A percentile compares a stretch with the other conserved stretches of the same genome.
These are phyloP conservation scores for Hymenoscyphus fraxineus DNA, from an alignment of 2,329 filamentous ascomycete species.

Conservation along the genomic window DNA sequence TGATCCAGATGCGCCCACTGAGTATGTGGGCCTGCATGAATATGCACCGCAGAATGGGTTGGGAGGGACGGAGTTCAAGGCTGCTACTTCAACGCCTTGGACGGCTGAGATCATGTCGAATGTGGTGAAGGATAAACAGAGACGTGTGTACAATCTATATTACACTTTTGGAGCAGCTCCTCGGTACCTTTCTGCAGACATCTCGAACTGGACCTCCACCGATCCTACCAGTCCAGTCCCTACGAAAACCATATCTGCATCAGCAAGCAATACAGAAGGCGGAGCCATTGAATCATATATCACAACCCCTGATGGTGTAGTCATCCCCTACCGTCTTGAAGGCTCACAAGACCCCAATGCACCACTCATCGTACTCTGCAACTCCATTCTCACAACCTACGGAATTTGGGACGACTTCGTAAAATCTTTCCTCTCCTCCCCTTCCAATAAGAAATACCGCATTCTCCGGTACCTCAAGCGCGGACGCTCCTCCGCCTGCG, in stretches of 20 bases:
- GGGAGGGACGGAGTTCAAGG: constrained; percentile 59
- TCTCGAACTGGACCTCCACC: constrained; percentile 41
- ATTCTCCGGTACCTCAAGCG: constrained; percentile 76
- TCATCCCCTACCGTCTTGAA: constrained; percentile 71
- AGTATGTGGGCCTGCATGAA: constrained; percentile 68
- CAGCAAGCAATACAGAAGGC: constrained; percentile 40
- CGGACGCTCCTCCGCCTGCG: constrained; percentile 41
- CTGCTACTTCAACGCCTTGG: constrained; percentile 61
- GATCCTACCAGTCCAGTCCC: constrained; percentile 38
- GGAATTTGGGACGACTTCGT: constrained; percentile 80
- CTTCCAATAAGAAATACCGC: constrained; percentile 49
- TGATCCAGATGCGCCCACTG: constrained; percentile 52
- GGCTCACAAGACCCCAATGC: constrained; percentile 64
- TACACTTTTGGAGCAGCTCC: constrained; percentile 77
- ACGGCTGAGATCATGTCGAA: constrained; percentile 54
- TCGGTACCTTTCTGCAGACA: constrained; percentile 53
- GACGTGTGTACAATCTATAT: constrained; percentile 66
- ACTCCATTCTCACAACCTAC: constrained; percentile 74
- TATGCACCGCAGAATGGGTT: constrained; percentile 65
- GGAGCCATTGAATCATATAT: constrained; percentile 64
- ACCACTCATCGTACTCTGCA: constrained; percentile 71
- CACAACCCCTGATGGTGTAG: constrained; percentile 63
- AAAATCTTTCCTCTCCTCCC: constrained; percentile 25
- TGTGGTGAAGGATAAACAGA: constrained; percentile 53
- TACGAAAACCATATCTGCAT: constrained; percentile 32